Base-by-base conservation (phyloP, 176 grass and related monocot species). In the Carex kokanica region DNA sequence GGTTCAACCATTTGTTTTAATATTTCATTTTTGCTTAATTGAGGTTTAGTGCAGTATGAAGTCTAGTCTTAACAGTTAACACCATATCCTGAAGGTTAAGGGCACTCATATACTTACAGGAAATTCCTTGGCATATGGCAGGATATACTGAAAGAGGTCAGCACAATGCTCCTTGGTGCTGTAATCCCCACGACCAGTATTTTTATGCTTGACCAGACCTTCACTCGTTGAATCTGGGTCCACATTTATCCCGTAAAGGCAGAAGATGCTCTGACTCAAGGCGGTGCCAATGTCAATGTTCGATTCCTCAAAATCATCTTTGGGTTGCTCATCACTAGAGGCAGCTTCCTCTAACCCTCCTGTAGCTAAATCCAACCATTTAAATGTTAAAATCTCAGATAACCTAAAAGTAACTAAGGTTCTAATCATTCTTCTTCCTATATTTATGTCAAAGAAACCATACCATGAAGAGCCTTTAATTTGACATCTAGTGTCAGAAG, bases 141-240 rank as follows among this genome's bases (percentile, higher is more conserved):
- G 73, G 56, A 97, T 82, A 94, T 97, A 97, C 40, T 92, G 91
- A 90, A 97, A 94, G 79, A 97, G 91, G 89, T 97, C 94, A 84
- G 94, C 91, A 78, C 94, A 97, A 85, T 97, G 94, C 84, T 97
- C 94, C 83, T 97, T 94, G 4, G 91, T 97, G 89, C 94, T 90
- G 73, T 94, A 97, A 72, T 97, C 91, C 82, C 91, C 94, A 4
- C 90, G 91, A 53, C 86, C 90, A 82, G 90, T 94, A 68, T 97
- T 97, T 87, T 94, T 97, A 84, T 94, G 94, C 59, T 87, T 83
- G 9, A 88, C 90, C 29, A 90, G 85, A 78, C 88, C 86, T 94
- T 97, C 86, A 85, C 88, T 94, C 84, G 86, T 94, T 82, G 91
- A 94, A 83, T 97, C 94, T 0, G 86, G 91, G 52, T 97, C 91